phyloP scores from a whole-genome alignment of 306 rosid species.

The Prinsepia uniflora region DNA sequence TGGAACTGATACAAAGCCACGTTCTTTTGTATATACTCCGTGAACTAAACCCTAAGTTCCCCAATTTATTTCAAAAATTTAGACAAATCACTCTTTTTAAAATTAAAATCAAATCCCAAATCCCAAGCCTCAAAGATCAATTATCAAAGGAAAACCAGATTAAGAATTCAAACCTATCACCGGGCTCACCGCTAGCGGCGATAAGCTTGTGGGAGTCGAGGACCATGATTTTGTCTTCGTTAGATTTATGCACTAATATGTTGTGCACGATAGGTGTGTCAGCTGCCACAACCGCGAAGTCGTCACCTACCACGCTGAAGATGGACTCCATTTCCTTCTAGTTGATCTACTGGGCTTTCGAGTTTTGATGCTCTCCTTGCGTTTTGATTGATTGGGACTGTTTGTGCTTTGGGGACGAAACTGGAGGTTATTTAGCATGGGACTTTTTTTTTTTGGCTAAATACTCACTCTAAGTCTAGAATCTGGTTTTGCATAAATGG shows the following conservation, averaged over 20 bases:
- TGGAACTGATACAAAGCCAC: conserved; percentile 73
- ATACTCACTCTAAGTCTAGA: no score
- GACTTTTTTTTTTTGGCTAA: no score
- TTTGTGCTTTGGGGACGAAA: no score
- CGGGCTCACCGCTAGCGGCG: conserved; percentile 96
- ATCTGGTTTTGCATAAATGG: no score
- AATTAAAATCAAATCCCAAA: background rate
- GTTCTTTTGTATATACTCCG: conserved; percentile 75
- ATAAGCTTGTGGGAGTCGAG: conserved; percentile 95
- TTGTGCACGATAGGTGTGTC: conserved; percentile 91
- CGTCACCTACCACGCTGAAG: conserved; percentile 76
- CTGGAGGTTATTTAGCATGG: no score
- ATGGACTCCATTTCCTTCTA: conserved; percentile 65
- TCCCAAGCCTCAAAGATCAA: conserved; percentile 15
- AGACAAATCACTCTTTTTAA: no score
- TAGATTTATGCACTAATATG: conserved; percentile 86
- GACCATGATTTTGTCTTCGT: conserved; percentile 98
- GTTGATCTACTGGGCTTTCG: conserved; percentile 8
- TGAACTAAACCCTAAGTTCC: conserved; percentile 62
- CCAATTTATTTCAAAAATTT: background rate
- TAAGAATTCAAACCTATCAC: conserved; percentile 57
- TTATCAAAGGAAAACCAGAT: conserved; percentile 14
- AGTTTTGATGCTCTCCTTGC: background rate
- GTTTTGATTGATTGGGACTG: background rate
- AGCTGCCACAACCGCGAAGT: conserved; percentile 74